Evolutionary conservation across 805 yeast genomes (phyloP).

Genomic region (Candida broadrunensis): DNA sequence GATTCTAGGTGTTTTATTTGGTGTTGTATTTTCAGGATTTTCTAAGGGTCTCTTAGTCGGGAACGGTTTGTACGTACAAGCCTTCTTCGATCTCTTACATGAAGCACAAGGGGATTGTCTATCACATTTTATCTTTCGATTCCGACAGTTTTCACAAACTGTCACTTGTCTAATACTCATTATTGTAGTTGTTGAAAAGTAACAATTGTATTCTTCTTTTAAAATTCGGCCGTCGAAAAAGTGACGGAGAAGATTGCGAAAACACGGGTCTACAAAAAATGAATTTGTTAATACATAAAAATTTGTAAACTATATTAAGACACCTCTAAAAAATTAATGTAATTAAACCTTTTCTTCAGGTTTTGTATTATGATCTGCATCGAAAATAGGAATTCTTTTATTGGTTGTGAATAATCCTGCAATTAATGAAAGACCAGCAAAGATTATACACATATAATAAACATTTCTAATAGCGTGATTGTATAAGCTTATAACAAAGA

Average conservation of each 20-base stretch:
- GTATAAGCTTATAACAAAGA: constrained; percentile 23
- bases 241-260: too few relatives aligned
- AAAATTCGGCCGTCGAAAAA: too few relatives aligned
- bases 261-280: too few relatives aligned
- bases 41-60: neutral
- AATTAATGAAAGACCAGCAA: constrained; percentile 29
- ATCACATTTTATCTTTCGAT: constrained; percentile 32
- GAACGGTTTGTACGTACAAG: neutral
- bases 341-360: too few relatives aligned
- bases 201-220: too few relatives aligned
- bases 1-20: too few relatives aligned
- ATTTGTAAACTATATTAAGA: too few relatives aligned
- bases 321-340: too few relatives aligned
- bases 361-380: neutral
- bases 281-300: too few relatives aligned
- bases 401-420: constrained; percentile 37
- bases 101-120: constrained; percentile 30
- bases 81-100: constrained; percentile 22
- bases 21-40: neutral
- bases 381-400: constrained; percentile 36
- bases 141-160: constrained; percentile 32
- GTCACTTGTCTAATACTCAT: neutral
- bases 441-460: constrained; percentile 39
- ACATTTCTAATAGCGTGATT: constrained; percentile 39
- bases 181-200: too few relatives aligned